phyloP scores from a whole-genome alignment of 176 grass and related monocot species.

The Melocanna baccifera region DNA sequence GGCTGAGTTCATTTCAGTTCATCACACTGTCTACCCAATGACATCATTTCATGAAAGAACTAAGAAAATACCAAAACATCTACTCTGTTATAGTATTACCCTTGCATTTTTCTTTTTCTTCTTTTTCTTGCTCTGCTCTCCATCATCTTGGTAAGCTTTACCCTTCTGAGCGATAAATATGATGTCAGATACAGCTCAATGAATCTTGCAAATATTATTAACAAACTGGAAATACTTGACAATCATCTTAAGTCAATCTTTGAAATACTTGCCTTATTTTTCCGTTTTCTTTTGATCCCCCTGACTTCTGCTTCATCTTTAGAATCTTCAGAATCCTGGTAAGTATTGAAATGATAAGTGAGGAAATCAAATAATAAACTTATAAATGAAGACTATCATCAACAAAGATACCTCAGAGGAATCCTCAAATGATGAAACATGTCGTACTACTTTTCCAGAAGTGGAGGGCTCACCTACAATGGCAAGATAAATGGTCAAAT shows the following conservation, averaged over 20 bases:
- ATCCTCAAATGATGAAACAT: slow-evolving; percentile 80
- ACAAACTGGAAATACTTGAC: neutral
- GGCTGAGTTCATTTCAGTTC: neutral
- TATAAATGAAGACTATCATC: slow-evolving; percentile 4
- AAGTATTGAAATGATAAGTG: neutral
- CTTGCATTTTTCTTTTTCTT: slow-evolving; percentile 64
- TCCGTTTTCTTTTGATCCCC: slow-evolving; percentile 50
- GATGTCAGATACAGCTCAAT: slow-evolving; percentile 8
- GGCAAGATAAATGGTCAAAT: slow-evolving; percentile 24
- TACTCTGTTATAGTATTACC: slow-evolving; percentile 30
- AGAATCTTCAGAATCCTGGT: slow-evolving; percentile 45
- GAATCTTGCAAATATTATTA: neutral
- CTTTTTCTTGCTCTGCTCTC: slow-evolving; percentile 41
- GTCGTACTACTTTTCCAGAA: slow-evolving; percentile 59
- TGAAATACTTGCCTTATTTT: slow-evolving; percentile 26
- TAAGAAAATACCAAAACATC: neutral
- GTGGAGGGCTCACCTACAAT: slow-evolving; percentile 51
- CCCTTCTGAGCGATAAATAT: slow-evolving; percentile 34
- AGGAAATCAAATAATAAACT: neutral
- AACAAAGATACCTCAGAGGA: slow-evolving; percentile 53
- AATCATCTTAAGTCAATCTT: neutral
- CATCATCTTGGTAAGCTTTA: slow-evolving; percentile 35
- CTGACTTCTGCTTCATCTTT: slow-evolving; percentile 38
- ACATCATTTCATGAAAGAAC: neutral
- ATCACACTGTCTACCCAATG: neutral